A percentile compares a stretch with the other conserved stretches of the same genome.
Evolutionary conservation across 2,329 filamentous ascomycete genomes (phyloP).

Genomic region (Fusarium sp.): DNA sequence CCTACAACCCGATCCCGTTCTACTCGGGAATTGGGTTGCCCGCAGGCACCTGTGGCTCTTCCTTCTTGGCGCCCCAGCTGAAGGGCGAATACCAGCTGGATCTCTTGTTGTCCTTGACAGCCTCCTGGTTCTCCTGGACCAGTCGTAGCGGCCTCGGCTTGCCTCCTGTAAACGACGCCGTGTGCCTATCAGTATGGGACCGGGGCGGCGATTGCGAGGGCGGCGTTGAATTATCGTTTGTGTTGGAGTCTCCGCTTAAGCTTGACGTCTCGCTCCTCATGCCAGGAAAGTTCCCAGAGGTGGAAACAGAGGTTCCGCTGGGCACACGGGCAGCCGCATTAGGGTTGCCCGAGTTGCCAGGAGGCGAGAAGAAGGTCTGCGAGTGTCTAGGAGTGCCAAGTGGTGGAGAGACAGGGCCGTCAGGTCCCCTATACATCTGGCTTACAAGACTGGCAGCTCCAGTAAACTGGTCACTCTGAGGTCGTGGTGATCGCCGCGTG

Average conservation of each 20-base stretch:
- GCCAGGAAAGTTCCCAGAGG: slow-evolving; percentile 73
- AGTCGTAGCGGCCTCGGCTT: slow-evolving; percentile 87
- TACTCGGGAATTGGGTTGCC: slow-evolving; percentile 50
- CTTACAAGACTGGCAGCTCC: slow-evolving; percentile 78
- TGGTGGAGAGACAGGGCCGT: slow-evolving; percentile 68
- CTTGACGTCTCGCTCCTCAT: slow-evolving; percentile 72
- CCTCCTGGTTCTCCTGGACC: slow-evolving; percentile 78
- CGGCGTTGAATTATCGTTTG: slow-evolving; percentile 55
- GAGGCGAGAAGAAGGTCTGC: slow-evolving; percentile 69
- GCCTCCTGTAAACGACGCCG: slow-evolving; percentile 65
- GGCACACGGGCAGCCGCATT: slow-evolving; percentile 61
- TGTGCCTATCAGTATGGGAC: slow-evolving; percentile 62
- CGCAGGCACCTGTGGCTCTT: slow-evolving; percentile 50
- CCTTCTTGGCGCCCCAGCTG: slow-evolving; percentile 61
- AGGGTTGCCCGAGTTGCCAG: slow-evolving; percentile 60
- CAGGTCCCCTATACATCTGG: slow-evolving; percentile 86
- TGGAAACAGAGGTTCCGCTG: slow-evolving; percentile 56
- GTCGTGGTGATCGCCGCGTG: slow-evolving; percentile 61
- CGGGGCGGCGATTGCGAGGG: slow-evolving; percentile 64
- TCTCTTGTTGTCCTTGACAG: slow-evolving; percentile 64
- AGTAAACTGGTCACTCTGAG: slow-evolving; percentile 71
- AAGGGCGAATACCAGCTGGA: slow-evolving; percentile 71
- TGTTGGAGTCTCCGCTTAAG: slow-evolving; percentile 71
- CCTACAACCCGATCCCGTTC: slow-evolving; percentile 15
- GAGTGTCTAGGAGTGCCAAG: slow-evolving; percentile 67